Percentiles rank a stretch among this genome's conserved stretches.
phyloP scores from a whole-genome alignment of 2,329 filamentous ascomycete genomes.

The Dactylonectria macrodidyma region DNA sequence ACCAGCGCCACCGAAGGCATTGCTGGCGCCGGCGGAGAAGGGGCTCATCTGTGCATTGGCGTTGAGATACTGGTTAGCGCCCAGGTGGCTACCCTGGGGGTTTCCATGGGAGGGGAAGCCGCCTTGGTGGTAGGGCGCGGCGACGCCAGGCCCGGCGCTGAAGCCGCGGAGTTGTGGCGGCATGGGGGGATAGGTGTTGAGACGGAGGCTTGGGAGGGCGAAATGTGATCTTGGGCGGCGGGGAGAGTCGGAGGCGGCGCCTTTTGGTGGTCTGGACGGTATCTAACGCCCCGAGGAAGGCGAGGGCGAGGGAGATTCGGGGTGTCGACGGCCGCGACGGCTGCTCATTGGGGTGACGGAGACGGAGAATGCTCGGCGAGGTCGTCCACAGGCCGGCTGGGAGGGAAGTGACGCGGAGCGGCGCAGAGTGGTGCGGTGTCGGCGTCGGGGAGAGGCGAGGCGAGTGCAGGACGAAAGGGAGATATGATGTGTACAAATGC shows the following conservation, averaged over 20 bases:
- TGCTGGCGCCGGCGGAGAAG: conserved; percentile 71
- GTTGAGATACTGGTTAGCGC: conserved; percentile 80
- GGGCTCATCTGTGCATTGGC: conserved; percentile 78
- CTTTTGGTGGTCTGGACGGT: conserved; percentile 26
- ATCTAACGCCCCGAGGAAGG: conserved; percentile 50
- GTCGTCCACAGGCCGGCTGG: conserved; percentile 5
- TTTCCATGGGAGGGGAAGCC: conserved; percentile 69
- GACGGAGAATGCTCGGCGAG: conserved; percentile 7
- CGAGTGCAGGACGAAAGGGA: conserved; percentile 38
- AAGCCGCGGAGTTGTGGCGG: conserved; percentile 58
- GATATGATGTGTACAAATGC: conserved; percentile 27
- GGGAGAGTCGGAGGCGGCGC: background rate
- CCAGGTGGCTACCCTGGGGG: conserved; percentile 67
- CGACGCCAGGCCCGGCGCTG: conserved; percentile 55
- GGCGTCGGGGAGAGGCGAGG: conserved; percentile 27
- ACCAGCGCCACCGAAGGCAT: conserved; percentile 70
- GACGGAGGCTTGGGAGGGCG: background rate
- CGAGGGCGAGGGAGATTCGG: conserved; percentile 36
- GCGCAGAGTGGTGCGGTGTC: conserved; percentile 23
- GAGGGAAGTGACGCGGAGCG: conserved; percentile 11
- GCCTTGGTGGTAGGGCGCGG: conserved; percentile 59
- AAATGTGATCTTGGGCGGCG: background rate
- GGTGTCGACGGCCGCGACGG: conserved; percentile 36
- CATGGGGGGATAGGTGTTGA: conserved; percentile 44
- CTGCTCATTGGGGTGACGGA: conserved; percentile 40